These are phyloP conservation scores for Septoria petroselini DNA, from an alignment of 2,329 filamentous ascomycete species.

Conservation along the genomic window DNA sequence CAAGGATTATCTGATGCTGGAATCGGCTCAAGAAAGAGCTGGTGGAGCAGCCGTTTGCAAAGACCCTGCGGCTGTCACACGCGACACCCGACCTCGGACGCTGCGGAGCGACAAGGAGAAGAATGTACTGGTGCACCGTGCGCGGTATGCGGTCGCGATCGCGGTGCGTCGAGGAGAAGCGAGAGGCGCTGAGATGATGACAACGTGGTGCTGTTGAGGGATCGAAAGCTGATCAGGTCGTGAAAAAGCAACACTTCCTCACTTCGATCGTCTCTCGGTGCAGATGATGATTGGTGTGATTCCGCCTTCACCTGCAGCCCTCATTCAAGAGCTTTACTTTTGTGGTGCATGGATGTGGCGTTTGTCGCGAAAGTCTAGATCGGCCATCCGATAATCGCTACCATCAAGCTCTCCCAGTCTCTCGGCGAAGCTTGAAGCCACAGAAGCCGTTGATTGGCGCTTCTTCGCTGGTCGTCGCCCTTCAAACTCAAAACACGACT, in stretches of 20 bases:
- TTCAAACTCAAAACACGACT: too few species aligned
- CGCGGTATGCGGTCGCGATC: background rate
- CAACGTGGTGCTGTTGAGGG: too few species aligned
- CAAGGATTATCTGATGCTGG: slow-evolving; percentile 3
- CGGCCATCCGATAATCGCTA: slow-evolving; percentile 7
- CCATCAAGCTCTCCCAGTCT: slow-evolving; percentile 10
- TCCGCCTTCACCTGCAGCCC: background rate
- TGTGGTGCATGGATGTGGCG: background rate
- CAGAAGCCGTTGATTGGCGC: background rate
- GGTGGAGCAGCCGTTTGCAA: background rate
- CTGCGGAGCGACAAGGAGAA: background rate
- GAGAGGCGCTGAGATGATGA: too few species aligned
- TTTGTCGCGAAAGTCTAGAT: slow-evolving; percentile 6
- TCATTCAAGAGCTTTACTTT: background rate
- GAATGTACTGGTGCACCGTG: background rate
- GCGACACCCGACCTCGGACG: slow-evolving; percentile 14
- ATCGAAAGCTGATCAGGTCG: too few species aligned
- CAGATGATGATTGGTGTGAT: background rate
- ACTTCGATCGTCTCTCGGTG: too few species aligned
- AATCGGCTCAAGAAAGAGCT: background rate
- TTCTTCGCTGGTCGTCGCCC: background rate
- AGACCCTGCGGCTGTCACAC: slow-evolving; percentile 10
- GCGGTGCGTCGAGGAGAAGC: background rate
- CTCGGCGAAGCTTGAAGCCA: slow-evolving; percentile 12
- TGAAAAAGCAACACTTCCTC: too few species aligned